A percentile compares a stretch with the other conserved stretches of the same genome.
phyloP scores from a whole-genome alignment of 495 filamentous ascomycete species.

The Oleoguttula mirabilis region DNA sequence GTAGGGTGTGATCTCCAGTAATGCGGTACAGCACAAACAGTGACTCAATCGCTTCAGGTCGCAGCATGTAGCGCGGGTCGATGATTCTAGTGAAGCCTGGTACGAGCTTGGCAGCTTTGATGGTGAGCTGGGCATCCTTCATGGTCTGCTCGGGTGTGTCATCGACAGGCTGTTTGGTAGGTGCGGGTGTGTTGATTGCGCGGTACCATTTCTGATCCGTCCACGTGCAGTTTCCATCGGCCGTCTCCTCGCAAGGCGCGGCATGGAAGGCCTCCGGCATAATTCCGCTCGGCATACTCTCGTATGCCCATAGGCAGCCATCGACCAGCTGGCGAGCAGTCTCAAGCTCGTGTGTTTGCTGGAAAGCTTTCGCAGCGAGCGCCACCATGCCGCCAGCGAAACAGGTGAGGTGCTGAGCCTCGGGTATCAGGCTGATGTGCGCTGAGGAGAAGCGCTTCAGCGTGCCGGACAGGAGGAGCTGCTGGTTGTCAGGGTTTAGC shows the following conservation, averaged over 20 bases:
- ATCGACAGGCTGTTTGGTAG: neutral
- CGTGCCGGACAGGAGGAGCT: conserved; percentile 61
- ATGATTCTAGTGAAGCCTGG: conserved; percentile 51
- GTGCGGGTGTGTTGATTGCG: neutral
- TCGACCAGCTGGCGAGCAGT: conserved; percentile 54
- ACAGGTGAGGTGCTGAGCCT: conserved; percentile 70
- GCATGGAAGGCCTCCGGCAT: conserved; percentile 72
- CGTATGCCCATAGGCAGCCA: conserved; percentile 25
- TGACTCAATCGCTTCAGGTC: conserved; percentile 86
- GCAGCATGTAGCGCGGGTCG: conserved; percentile 57
- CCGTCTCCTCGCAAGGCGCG: conserved; percentile 52
- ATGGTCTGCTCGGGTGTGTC: conserved; percentile 37
- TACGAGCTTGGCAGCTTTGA: conserved; percentile 49
- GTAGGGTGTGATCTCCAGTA: conserved; percentile 68
- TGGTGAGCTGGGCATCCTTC: conserved; percentile 45
- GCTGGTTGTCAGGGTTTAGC: conserved; percentile 63
- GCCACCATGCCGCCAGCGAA: conserved; percentile 93
- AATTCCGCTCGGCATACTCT: conserved; percentile 19
- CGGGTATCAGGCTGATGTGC: conserved; percentile 25
- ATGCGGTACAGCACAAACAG: conserved; percentile 93
- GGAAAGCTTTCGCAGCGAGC: conserved; percentile 71
- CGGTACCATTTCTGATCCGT: conserved; percentile 20
- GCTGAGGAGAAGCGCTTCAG: conserved; percentile 32
- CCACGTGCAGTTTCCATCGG: conserved; percentile 52
- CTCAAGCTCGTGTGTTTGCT: conserved; percentile 62